phyloP scores from a whole-genome alignment of 2,329 filamentous ascomycete species.

The Alternaria arborescens region DNA sequence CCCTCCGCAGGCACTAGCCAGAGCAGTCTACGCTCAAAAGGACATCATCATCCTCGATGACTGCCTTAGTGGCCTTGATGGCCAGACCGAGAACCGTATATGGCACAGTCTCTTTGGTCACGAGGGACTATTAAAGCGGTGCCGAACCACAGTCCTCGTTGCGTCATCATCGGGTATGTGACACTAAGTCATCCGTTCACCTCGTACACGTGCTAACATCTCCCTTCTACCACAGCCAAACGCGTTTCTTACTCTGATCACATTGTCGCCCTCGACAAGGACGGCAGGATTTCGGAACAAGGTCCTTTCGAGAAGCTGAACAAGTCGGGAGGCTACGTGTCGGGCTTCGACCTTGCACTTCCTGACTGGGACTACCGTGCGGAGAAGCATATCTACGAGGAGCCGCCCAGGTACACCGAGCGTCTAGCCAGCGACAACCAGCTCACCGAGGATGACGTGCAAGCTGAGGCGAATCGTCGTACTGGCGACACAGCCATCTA shows the following conservation, averaged over 20 bases:
- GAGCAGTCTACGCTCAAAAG: conserved; percentile 61
- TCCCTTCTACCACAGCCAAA: conserved; percentile 28
- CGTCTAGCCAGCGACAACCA: conserved; percentile 23
- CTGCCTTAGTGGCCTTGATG: conserved; percentile 61
- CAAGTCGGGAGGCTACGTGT: conserved; percentile 42
- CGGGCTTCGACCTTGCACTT: conserved; percentile 45
- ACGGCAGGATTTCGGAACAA: conserved; percentile 49
- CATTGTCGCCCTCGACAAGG: conserved; percentile 52
- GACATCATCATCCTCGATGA: conserved; percentile 62
- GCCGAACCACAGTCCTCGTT: conserved; percentile 46
- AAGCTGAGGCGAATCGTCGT: conserved; percentile 42
- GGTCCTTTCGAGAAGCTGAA: conserved; percentile 53
- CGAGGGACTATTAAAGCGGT: conserved; percentile 56
- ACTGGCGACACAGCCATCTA: conserved; percentile 48
- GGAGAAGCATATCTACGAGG: conserved; percentile 42
- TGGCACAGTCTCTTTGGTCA: conserved; percentile 58
- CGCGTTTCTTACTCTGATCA: conserved; percentile 53
- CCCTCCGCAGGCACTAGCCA: conserved; percentile 55
- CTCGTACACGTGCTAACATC: neutral
- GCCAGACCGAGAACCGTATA: conserved; percentile 59
- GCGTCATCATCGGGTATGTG: conserved; percentile 42
- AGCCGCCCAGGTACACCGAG: conserved; percentile 42
- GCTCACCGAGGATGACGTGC: conserved; percentile 42
- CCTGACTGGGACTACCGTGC: conserved; percentile 44
- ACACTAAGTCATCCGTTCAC: conserved; percentile 4